Evolutionary conservation across 306 rosid genomes (phyloP).

Genomic region (Rubus idaeus): DNA sequence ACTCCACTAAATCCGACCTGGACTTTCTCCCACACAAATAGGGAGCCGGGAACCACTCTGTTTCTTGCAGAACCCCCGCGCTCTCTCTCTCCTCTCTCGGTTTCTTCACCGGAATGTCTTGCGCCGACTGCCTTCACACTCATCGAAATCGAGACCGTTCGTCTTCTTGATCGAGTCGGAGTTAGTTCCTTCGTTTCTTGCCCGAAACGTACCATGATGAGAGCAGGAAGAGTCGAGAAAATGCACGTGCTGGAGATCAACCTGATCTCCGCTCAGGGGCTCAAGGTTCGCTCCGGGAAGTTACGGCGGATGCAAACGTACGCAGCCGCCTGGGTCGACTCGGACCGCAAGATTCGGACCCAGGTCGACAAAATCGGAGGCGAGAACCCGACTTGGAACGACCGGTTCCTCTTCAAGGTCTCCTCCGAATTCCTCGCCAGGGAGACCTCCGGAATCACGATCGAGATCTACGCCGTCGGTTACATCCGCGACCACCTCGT

Average conservation of each 20-base stretch:
- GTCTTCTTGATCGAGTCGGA: conserved; percentile 39
- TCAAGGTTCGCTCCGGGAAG: conserved; percentile 47
- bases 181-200: conserved; percentile 12
- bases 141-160: conserved; percentile 25
- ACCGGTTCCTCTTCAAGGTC: conserved; percentile 80
- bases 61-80: not conserved
- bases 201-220: conserved; percentile 7
- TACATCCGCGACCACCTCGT: conserved; percentile 52
- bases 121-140: conserved; percentile 7
- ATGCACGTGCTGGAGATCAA: conserved; percentile 71
- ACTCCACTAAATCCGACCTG: conserved; percentile 7
- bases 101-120: conserved; percentile 12
- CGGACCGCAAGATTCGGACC: conserved; percentile 60
- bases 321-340: conserved; percentile 66
- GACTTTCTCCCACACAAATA: not conserved
- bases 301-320: conserved; percentile 55
- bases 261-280: conserved; percentile 89
- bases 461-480: conserved; percentile 68
- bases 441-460: conserved; percentile 65
- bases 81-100: not conserved
- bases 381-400: conserved; percentile 88
- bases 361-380: conserved; percentile 63
- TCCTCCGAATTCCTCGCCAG: conserved; percentile 62
- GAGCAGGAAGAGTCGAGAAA: conserved; percentile 20
- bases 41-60: not conserved